phyloP scores from a whole-genome alignment of 768 basidiomycete species.

The Coprinellus micaceus region DNA sequence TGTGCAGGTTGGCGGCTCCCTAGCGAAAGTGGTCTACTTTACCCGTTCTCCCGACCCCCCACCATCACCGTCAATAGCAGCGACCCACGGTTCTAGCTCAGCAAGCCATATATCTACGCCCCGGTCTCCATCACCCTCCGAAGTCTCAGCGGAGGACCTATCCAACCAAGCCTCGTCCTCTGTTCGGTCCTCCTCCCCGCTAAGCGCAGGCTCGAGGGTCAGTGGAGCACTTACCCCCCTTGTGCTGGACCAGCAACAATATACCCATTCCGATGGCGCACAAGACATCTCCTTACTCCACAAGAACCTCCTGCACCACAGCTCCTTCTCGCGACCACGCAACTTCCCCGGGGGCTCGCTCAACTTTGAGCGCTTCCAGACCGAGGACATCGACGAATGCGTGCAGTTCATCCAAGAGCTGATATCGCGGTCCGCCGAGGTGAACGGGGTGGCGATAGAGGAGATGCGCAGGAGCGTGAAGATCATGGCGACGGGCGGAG shows the following conservation, averaged over 20 bases:
- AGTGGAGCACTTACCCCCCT: conserved; percentile 83
- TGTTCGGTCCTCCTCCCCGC: conserved; percentile 25
- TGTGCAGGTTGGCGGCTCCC: conserved; percentile 86
- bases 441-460: conserved; percentile 83
- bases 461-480: conserved; percentile 92
- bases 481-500: conserved; percentile 97
- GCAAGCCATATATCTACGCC: conserved; percentile 44
- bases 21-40: conserved; percentile 98
- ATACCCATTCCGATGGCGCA: conserved; percentile 23
- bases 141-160: conserved; percentile 20
- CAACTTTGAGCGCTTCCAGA: conserved; percentile 97
- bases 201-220: conserved; percentile 32
- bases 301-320: conserved; percentile 49
- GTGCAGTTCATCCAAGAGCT: conserved; percentile 84
- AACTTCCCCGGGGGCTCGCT: conserved; percentile 95
- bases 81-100: conserved; percentile 55
- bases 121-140: conserved; percentile 40
- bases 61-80: conserved; percentile 66
- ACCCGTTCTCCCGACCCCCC: conserved; percentile 88
- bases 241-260: conserved; percentile 51
- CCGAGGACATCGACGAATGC: conserved; percentile 79
- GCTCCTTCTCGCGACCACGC: conserved; percentile 60
- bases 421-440: conserved; percentile 78
- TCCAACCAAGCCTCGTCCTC: conserved; percentile 20
- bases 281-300: conserved; percentile 35